Percentiles rank a stretch among this genome's conserved stretches.
phyloP scores from a whole-genome alignment of 768 basidiomycete genomes.

The Suillus tomentosus region DNA sequence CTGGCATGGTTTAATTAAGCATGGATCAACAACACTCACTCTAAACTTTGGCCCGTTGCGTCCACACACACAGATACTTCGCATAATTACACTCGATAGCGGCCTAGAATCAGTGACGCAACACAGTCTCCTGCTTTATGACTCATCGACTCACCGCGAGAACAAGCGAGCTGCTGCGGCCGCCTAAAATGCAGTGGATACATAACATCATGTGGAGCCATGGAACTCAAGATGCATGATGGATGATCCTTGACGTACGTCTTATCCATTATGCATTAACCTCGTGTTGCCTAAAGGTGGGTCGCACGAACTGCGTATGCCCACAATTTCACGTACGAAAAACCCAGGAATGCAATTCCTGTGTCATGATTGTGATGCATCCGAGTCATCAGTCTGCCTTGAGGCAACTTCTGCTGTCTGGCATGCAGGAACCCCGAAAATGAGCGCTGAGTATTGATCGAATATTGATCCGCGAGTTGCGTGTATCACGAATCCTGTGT shows the following conservation, averaged over 20 bases:
- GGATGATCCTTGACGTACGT: constrained; percentile 1
- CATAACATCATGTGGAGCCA: not conserved
- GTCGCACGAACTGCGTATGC: not conserved
- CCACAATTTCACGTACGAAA: constrained; percentile 1
- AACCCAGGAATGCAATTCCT: not conserved
- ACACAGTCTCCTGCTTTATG: constrained; percentile 1
- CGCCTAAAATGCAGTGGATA: not conserved
- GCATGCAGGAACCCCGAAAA: not conserved
- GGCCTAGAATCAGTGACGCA: not conserved
- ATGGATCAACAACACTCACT: not conserved
- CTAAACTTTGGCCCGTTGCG: not conserved
- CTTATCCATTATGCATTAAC: not conserved
- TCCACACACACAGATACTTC: no score
- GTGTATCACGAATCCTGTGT: constrained; percentile 9
- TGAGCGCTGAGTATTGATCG: not conserved
- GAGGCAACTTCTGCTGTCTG: not conserved
- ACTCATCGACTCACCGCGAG: not conserved
- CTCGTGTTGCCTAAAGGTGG: constrained; percentile 3
- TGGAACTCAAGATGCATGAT: not conserved
- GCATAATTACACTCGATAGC: not conserved
- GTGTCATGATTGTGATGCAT: not conserved
- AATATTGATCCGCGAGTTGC: constrained; percentile 3
- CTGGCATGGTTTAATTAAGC: not conserved
- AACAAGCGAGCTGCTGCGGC: not conserved
- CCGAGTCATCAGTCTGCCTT: not conserved